Base-by-base conservation (phyloP, 371 early-diverging fungal species). In the Saksenaea vasiformis region DNA sequence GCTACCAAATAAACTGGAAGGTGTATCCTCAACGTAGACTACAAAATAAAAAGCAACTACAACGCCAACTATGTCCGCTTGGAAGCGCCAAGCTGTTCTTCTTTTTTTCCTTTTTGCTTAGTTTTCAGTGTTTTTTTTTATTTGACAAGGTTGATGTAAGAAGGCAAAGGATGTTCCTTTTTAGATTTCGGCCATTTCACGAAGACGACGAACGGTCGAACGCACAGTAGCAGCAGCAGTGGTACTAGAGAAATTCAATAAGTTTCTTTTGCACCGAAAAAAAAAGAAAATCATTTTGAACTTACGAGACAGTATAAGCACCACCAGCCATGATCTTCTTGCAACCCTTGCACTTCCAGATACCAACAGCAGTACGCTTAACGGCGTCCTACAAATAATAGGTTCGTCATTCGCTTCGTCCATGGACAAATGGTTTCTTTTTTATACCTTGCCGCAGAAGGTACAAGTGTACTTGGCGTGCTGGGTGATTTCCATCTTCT, bases 401-500 rank as follows among this genome's bases (percentile, higher is more conserved):
- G 10, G 0, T 41, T 13, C 24, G 35, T 56, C 19, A 28, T 38
- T 1, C 7, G n/a, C 26, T 1, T 27, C 53, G 1, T 24, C 4
- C 2, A 13, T 39, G 37, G 34, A 41, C 26, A 31, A 54, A 31
- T 35, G 11, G 15, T 54, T n/a, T 44, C 7, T 36, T 26, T 24
- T 34, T 55, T 65, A 57, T 72, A 87, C 88, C 83, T 94, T 93
- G 72, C 99, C 99, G 87, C 99, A 99, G 92, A 96, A 95, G 67
- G 94, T 87, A 87, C 99, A 99, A 68, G 94, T 93, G 91, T 99
- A 99, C 84, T 91, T 96, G 77, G 92, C 86, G 86, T 98, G 97
- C 87, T 99, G 99, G 76, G 97, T 93, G 83, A 96, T 93, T 89
- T 97, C 98, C 87, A 97, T 95, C 87, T 95, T 95, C 93, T 98